phyloP scores from a whole-genome alignment of 345 rosid genomes.

The Chamaenerion angustifolium region DNA sequence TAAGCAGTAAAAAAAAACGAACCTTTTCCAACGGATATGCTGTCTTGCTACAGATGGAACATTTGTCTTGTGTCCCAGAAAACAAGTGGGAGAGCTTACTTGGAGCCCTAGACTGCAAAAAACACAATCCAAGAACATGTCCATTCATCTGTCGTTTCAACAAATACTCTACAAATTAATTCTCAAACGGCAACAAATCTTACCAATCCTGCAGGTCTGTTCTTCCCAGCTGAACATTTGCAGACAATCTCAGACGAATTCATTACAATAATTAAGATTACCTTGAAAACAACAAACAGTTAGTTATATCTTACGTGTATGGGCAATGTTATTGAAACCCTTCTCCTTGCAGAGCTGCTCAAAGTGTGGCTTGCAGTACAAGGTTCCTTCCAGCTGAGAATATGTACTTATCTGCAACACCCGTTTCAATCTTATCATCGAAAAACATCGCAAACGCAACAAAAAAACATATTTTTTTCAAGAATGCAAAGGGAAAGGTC shows the following conservation, averaged over 20 bases:
- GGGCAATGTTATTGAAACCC: conserved; percentile 36
- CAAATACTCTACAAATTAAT: too few species aligned
- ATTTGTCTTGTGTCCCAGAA: conserved; percentile 40
- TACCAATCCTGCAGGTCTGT: too few species aligned
- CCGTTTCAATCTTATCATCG: too few species aligned
- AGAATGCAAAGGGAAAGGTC: too few species aligned
- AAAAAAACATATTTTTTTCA: not conserved
- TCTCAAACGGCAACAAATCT: too few species aligned
- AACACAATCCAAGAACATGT: not conserved
- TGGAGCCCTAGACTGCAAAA: conserved; percentile 24
- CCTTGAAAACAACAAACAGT: not conserved
- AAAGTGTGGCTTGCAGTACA: conserved; percentile 81
- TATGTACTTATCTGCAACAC: conserved; percentile 46
- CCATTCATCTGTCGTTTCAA: not conserved
- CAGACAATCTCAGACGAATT: too few species aligned
- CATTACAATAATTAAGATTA: too few species aligned
- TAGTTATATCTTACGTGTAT: conserved; percentile 18
- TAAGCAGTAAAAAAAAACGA: not conserved
- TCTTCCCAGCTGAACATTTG: too few species aligned
- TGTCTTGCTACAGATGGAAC: conserved; percentile 26
- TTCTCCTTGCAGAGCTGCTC: conserved; percentile 72
- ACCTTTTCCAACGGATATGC: conserved; percentile 47
- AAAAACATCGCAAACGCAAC: not conserved
- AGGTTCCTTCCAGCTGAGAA: conserved; percentile 54
- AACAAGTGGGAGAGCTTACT: conserved; percentile 34